Evolutionary conservation across 106 monocot species (phyloP), one percentile per base, ranked within the genome.

Genomic region (Ottelia alismoides): DNA sequence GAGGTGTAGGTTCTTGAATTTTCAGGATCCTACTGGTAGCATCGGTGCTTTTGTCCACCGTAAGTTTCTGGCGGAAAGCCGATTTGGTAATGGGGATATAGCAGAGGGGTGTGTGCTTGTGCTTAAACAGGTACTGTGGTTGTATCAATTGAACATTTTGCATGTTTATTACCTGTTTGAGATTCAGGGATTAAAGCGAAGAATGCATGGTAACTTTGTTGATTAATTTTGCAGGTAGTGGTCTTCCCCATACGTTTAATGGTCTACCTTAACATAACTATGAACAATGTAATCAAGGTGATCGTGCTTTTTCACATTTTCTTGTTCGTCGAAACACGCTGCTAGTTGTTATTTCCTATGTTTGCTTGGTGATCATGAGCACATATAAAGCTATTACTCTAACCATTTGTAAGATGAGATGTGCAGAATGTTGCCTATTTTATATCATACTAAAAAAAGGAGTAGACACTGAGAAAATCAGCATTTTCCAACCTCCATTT

Each of bases 1-100:
- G n/a, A n/a, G n/a, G n/a, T n/a, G n/a, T n/a, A n/a, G n/a, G n/a
- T n/a, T n/a, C n/a, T n/a, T n/a, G n/a, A n/a, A 0, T 3, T 66
- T 27, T n/a, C 63, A 94, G 93, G 93, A 94, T 78, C 80, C 80
- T 10, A 78, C 88, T 1, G 87, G 80, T n/a, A 76, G 32, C n/a
- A 76, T 94, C 29, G 70, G 68, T 49, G 93, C 93, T 55, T 73
- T 70, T 22, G 32, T 88, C 22, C 87, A 94, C 51, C 65, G 66
- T 17, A 80, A 65, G 51, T 77, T 73, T 25, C 25, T 88, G 18
- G 45, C n/a, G 16, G 73, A 81, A 22, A 44, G 56, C 44, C 67
- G 62, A 20, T 57, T 82, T 53, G 57, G 65, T 45, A 35, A 5
- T 14, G 51, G 57, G 18, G 78, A 83, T 24, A 58, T 93, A 24